Conservation (phyloP, 176 grass and related monocot species). For the Musa acuminata region DNA sequence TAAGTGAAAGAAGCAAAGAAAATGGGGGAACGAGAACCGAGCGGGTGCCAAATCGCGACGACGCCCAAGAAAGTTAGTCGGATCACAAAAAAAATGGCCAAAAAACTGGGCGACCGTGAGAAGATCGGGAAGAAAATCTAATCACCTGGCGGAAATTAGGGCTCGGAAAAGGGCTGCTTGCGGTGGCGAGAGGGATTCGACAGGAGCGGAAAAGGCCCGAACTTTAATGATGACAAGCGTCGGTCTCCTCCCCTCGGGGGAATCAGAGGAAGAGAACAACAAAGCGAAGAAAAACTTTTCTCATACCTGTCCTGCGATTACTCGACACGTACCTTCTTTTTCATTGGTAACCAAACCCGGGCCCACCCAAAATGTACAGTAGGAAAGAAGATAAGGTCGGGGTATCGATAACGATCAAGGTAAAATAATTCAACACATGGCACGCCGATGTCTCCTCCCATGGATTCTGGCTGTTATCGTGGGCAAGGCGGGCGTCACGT, state of each 20-base stretch:
- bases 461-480: too few species aligned
- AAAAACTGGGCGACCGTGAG: neutral
- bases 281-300: neutral
- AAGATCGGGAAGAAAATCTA: neutral
- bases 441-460: too few species aligned
- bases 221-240: neutral
- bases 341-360: neutral
- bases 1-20: neutral
- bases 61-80: neutral
- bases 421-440: too few species aligned
- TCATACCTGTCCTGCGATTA: fast-evolving
- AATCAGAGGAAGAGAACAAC: constrained; percentile 7
- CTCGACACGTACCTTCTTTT: neutral
- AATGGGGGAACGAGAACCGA: neutral
- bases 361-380: neutral
- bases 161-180: neutral
- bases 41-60: neutral
- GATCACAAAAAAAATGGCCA: neutral
- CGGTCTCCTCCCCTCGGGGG: constrained; percentile 1
- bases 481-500: neutral
- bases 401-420: too few species aligned
- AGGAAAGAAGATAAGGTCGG: too few species aligned
- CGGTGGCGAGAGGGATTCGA: neutral
- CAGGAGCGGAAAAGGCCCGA: neutral
- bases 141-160: neutral